phyloP scores from a whole-genome alignment of 2,329 filamentous ascomycete species.

The Akanthomyces muscarius region DNA sequence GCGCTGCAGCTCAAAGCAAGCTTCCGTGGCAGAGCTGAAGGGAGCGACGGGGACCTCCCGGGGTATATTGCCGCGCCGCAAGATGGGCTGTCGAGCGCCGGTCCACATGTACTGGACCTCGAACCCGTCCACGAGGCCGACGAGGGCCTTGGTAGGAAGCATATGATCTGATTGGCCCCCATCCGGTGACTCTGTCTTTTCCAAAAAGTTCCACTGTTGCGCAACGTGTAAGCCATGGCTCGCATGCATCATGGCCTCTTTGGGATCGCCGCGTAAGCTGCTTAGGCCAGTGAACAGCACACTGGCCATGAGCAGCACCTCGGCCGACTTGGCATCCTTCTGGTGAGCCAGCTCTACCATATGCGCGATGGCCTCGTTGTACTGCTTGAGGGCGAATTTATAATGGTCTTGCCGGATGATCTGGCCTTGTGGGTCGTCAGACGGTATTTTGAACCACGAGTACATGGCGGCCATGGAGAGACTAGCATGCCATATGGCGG shows the following conservation, averaged over 20 bases:
- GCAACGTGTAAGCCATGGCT: slow-evolving; percentile 9
- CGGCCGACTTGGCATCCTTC: slow-evolving; percentile 1
- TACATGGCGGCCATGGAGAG: slow-evolving; percentile 16
- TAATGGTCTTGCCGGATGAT: slow-evolving; percentile 3
- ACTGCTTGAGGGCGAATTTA: slow-evolving; percentile 13
- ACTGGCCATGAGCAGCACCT: slow-evolving; percentile 14
- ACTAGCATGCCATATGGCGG: slow-evolving; percentile 17
- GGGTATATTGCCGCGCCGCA: slow-evolving; percentile 2
- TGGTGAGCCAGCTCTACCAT: slow-evolving; percentile 7
- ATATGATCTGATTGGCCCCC: background rate
- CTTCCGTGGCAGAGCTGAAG: slow-evolving; percentile 14
- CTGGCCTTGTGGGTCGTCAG: background rate
- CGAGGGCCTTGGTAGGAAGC: slow-evolving; percentile 12
- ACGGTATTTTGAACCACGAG: slow-evolving; percentile 5
- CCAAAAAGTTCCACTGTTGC: slow-evolving; percentile 13
- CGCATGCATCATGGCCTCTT: slow-evolving; percentile 14
- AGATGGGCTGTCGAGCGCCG: slow-evolving; percentile 1
- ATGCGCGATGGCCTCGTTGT: slow-evolving; percentile 13
- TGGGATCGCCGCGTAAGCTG: slow-evolving; percentile 15
- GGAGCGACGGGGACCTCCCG: slow-evolving; percentile 2
- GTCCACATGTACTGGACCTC: slow-evolving; percentile 17
- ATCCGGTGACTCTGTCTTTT: background rate
- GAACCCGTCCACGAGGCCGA: slow-evolving; percentile 13
- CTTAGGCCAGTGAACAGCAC: slow-evolving; percentile 15
- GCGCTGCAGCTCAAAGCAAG: slow-evolving; percentile 16